Conservation (phyloP, 2,329 filamentous ascomycete species). For the Ploettnerulaceae sp. region DNA sequence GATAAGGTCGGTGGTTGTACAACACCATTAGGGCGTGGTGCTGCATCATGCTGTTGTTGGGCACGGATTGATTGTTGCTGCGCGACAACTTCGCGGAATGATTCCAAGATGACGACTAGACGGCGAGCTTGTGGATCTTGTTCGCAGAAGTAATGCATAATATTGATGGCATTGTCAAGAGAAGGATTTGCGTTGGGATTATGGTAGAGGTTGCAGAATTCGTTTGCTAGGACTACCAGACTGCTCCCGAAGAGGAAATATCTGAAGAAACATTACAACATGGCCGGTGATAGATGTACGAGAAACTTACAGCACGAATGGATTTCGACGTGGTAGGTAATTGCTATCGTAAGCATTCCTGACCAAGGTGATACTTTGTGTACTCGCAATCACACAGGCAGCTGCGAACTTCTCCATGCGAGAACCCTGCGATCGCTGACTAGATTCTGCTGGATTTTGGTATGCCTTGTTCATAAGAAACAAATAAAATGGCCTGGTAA, state of each 20-base stretch:
- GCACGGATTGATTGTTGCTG: constrained; percentile 11
- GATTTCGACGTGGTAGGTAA: constrained; percentile 48
- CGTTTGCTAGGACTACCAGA: constrained; percentile 52
- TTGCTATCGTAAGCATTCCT: constrained; percentile 41
- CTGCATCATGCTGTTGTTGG: constrained; percentile 8
- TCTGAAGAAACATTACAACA: constrained; percentile 34
- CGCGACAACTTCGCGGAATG: constrained; percentile 42
- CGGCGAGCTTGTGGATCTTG: constrained; percentile 46
- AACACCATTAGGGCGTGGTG: not conserved
- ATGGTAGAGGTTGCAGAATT: constrained; percentile 47
- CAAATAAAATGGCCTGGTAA: constrained; percentile 61
- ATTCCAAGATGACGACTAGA: constrained; percentile 45
- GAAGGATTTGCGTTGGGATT: constrained; percentile 40
- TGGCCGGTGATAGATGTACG: not conserved
- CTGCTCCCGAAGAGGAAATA: constrained; percentile 53
- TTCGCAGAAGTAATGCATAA: constrained; percentile 46
- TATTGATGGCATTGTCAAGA: constrained; percentile 41
- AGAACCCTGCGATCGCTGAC: constrained; percentile 30
- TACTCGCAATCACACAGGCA: constrained; percentile 47
- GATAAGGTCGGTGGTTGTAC: not conserved
- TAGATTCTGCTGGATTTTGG: constrained; percentile 31
- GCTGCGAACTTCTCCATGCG: constrained; percentile 45
- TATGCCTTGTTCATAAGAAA: constrained; percentile 47
- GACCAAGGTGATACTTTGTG: constrained; percentile 45
- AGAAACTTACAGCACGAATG: constrained; percentile 50